Percentiles rank a stretch among this genome's conserved stretches.
Conservation (phyloP, 352 stramenopile genomes). For the Pythium plurisporium region DNA sequence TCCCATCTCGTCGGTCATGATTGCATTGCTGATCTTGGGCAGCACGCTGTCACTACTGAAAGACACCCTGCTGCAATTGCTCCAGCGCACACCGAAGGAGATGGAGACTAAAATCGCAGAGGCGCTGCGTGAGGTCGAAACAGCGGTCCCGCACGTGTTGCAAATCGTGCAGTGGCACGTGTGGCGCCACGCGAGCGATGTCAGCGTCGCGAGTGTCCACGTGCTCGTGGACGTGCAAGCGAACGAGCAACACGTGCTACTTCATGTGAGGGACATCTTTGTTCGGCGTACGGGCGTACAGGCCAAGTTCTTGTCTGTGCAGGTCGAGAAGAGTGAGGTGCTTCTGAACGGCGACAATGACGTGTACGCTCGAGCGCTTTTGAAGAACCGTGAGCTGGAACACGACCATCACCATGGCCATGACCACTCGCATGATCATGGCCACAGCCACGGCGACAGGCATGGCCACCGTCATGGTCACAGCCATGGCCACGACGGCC, state of each 20-base stretch:
- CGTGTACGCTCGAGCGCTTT: background rate
- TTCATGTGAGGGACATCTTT: slow-evolving; percentile 44
- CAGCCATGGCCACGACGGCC: slow-evolving; percentile 6
- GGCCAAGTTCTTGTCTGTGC: slow-evolving; percentile 48
- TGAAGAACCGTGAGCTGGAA: slow-evolving; percentile 19
- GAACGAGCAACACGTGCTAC: slow-evolving; percentile 54
- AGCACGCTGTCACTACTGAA: slow-evolving; percentile 75
- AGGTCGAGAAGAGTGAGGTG: slow-evolving; percentile 45
- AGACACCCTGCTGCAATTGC: slow-evolving; percentile 63
- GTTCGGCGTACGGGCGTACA: slow-evolving; percentile 34
- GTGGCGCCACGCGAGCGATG: slow-evolving; percentile 65
- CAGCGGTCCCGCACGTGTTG: slow-evolving; percentile 36
- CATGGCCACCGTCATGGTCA: slow-evolving; percentile 23
- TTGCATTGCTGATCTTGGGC: slow-evolving; percentile 81
- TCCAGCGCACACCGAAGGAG: slow-evolving; percentile 65
- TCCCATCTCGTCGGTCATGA: slow-evolving; percentile 75
- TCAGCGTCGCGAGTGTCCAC: slow-evolving; percentile 55
- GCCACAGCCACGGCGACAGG: slow-evolving; percentile 10
- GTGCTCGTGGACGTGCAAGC: slow-evolving; percentile 42
- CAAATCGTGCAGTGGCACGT: slow-evolving; percentile 63
- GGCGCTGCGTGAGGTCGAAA: slow-evolving; percentile 46
- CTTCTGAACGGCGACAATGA: slow-evolving; percentile 6
- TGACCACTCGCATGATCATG: slow-evolving; percentile 13
- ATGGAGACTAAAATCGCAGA: slow-evolving; percentile 39
- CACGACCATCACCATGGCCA: slow-evolving; percentile 22